Evolutionary conservation across 169 alveolate genomes (phyloP), one percentile per base, ranked within the genome.

Genomic region (Miamiensis avidus): DNA sequence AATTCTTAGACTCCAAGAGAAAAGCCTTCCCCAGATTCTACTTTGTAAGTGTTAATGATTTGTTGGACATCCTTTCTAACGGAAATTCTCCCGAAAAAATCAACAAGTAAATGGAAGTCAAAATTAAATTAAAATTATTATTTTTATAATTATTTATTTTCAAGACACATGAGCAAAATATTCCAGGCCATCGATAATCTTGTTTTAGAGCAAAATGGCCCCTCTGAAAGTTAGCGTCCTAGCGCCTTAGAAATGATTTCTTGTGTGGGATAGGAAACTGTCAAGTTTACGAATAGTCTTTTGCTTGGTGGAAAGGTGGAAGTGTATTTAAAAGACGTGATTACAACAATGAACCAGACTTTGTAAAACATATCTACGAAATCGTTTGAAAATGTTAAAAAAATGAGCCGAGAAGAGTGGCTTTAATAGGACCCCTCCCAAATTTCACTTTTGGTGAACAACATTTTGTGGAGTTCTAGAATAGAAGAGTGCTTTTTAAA

Each of bases 21-120:
- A 96, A 96, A 88, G 98, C 98, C 86, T 98, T 98, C 91, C 99
- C 99, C 49, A 97, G 99, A 78, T 98, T 98, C 94, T 98, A 97
- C 88, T 98, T 98, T 95, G 98, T 98, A 78, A 96, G 99, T 29
- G 96, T 98, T 74, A 98, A 98, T 81, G 99, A 98, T 91, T 94
- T 98, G 74, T 95, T 98, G 75, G 99, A 97, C 91, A 98, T 98
- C 32, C 92, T 98, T 86, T 97, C 99, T 32, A 97, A 97, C 89
- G 99, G 99, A 88, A 98, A 98, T 95, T 95, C 94, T 87, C 99
- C 99, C 30, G 95, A 94, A 29, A 96, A 97, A 85, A 98, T 98
- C 76, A 98, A 96, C 4, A 11, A 49, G 4, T 49, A 11, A 49
- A 49, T 49, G 4, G 4, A 49, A 49, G 20, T 11, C 4, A 49